Base-by-base conservation (phyloP, 176 grass and related monocot genomes). In the Musa schizocarpa region DNA sequence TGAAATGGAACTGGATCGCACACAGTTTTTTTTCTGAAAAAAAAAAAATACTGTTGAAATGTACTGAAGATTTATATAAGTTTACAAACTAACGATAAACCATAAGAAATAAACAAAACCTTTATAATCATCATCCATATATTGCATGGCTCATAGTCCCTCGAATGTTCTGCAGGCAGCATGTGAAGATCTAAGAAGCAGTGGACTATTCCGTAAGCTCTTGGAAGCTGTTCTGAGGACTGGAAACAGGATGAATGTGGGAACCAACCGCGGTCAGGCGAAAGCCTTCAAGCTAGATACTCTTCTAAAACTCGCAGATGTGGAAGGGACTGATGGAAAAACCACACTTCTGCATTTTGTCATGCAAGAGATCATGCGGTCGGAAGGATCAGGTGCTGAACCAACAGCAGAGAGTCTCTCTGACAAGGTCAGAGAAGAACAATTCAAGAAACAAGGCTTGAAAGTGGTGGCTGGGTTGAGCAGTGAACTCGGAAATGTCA, bases 271-370 rank as follows among this genome's bases (percentile, higher is more conserved):
- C 48, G 95, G 95, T 22, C 88, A 94, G 54, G 95, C 95, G 17
- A 89, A 83, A 76, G 95, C 90, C 26, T 99, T 99, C 79, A 99
- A 99, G 82, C 95, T 99, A 57, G 95, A 99, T 58, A 94, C 86
- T 75, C 95, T 99, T 75, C 86, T 99, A 52, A 99, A 99, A 74
- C 95, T 99, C 16, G 88, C 90, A 22, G 95, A 99, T 24, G 90
- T 99, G 50, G 94, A 88, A 77, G 91, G 90, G 29, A 87, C 90
- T 14, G 95, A 99, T 65, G 95, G 95, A 9, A 99, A 91, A 80
- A 99, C 95, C 53, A 99, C 90, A 11, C 74, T 99, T 24, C 79
- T 99, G 56, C 95, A 99, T 84, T 99, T 99, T 76, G 95, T 99
- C 9, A 86, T 99, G 78, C 95, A 91, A 86, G 95, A 99, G 79